Evolutionary conservation across 1,139 yeast species (phyloP), one percentile per base, ranked within the genome.

Genomic region (Kodamaea sp.): DNA sequence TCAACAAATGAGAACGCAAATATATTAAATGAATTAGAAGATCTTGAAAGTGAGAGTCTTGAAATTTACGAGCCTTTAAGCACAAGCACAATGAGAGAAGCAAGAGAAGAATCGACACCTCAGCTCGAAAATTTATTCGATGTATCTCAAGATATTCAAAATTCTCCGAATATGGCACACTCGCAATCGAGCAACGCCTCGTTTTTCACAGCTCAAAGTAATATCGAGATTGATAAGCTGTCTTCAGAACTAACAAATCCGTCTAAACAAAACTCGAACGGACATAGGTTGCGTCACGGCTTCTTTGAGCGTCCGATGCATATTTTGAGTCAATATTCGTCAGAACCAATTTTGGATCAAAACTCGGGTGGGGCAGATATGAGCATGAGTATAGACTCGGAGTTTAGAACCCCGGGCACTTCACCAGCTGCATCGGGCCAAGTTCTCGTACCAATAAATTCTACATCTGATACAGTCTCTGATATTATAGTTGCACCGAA

Each of bases 321-420:
- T 32, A 57, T 60, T 2, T 50, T 61, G 31, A 56, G 57, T 44
- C 54, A 53, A 32, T 52, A 49, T 36, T 52, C 54, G 8, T 35
- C 47, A 6, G 42, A 36, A 11, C 36, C 47, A 7, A 44, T 45
- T 6, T 39, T 48, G 11, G 40, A 46, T 32, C 50, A 37, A 24
- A 32, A 39, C 8, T 31, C 36, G 9, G 34, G 35, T 6, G 39
- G 38, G 5, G 44, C 44, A 20, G 55, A 52, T 15, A 40, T 60
- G 29, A 59, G 65, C 41, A 48, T 51, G 15, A 61, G 65, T 35
- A 56, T 62, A 32, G 67, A 62, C 41, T 54, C 7, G 51, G 47
- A 31, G 46, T 39, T 31, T 47, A 29, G 11, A 10, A 20, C 3
- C 32, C 20, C 20, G 20, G 20, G 20, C 4, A 15, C 20, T 15